These are phyloP conservation scores for Fusarium sp. DNA, from an alignment of 2,329 filamentous ascomycete genomes.

Conservation along the genomic window DNA sequence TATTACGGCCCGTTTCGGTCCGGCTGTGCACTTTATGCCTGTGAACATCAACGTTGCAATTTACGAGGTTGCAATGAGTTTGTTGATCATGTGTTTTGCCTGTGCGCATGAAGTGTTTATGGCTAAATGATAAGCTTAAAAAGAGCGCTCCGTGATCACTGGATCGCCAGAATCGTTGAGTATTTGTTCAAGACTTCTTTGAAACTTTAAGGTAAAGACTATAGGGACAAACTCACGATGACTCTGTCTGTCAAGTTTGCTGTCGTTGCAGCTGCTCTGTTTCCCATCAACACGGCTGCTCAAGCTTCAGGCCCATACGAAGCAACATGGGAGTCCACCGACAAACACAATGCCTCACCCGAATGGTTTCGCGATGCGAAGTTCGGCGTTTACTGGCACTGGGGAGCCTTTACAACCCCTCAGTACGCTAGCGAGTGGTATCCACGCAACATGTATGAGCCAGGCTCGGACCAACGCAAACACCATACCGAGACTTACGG, in stretches of 20 bases:
- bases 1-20: background rate
- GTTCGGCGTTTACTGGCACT: constrained; percentile 25
- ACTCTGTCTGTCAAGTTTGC: background rate
- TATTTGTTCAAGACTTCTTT: background rate
- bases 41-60: background rate
- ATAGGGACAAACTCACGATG: background rate
- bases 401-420: constrained; percentile 18
- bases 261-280: background rate
- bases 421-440: constrained; percentile 24
- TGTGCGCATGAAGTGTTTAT: fast-evolving
- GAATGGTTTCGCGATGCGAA: constrained; percentile 24
- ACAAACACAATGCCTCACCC: constrained; percentile 12
- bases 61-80: background rate
- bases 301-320: background rate
- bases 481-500: constrained; percentile 10
- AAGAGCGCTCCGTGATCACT: background rate
- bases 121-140: background rate
- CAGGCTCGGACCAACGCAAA: background rate
- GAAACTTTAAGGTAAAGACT: no score
- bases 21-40: background rate
- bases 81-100: background rate
- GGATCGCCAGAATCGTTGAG: background rate
- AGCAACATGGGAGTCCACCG: constrained; percentile 21
- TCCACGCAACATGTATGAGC: constrained; percentile 21
- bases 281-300: background rate